Percentiles rank a stretch among this genome's conserved stretches.
Evolutionary conservation across 2,329 filamentous ascomycete species (phyloP).

Genomic region (Fusarium brachygibbosum): DNA sequence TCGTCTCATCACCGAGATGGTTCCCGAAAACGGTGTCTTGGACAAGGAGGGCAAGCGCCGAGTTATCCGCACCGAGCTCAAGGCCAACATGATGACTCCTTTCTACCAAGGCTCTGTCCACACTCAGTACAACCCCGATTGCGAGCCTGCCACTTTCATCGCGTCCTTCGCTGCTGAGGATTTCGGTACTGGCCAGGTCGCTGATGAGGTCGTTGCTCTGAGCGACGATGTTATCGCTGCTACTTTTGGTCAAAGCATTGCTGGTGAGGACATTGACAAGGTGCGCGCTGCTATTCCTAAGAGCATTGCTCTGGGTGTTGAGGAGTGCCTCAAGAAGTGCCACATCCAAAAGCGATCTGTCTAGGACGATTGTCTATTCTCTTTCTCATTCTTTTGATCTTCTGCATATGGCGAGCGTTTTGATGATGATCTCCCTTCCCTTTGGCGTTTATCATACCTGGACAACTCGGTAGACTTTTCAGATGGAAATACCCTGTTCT

Average conservation of each 20-base stretch:
- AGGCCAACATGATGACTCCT: slow-evolving; percentile 63
- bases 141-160: slow-evolving; percentile 64
- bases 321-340: slow-evolving; percentile 61
- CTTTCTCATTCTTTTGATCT: not conserved
- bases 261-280: slow-evolving; percentile 61
- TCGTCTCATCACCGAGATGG: slow-evolving; percentile 64
- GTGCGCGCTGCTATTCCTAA: slow-evolving; percentile 59
- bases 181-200: slow-evolving; percentile 64
- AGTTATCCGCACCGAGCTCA: slow-evolving; percentile 59
- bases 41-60: slow-evolving; percentile 54
- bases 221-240: slow-evolving; percentile 61
- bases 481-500: slow-evolving; percentile 22
- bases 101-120: slow-evolving; percentile 69
- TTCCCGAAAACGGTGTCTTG: slow-evolving; percentile 65
- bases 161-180: slow-evolving; percentile 65
- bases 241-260: slow-evolving; percentile 61
- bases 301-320: slow-evolving; percentile 66
- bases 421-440: not conserved
- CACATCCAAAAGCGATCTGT: slow-evolving; percentile 57
- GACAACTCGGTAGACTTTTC: not conserved
- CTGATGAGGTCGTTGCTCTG: slow-evolving; percentile 65
- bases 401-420: slow-evolving; percentile 2
- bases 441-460: slow-evolving; percentile 18
- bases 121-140: slow-evolving; percentile 69
- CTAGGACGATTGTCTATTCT: slow-evolving; percentile 17